Evolutionary conservation across 495 filamentous ascomycete genomes (phyloP), one percentile per base, ranked within the genome.

Genomic region (Lichina pygmaea): DNA sequence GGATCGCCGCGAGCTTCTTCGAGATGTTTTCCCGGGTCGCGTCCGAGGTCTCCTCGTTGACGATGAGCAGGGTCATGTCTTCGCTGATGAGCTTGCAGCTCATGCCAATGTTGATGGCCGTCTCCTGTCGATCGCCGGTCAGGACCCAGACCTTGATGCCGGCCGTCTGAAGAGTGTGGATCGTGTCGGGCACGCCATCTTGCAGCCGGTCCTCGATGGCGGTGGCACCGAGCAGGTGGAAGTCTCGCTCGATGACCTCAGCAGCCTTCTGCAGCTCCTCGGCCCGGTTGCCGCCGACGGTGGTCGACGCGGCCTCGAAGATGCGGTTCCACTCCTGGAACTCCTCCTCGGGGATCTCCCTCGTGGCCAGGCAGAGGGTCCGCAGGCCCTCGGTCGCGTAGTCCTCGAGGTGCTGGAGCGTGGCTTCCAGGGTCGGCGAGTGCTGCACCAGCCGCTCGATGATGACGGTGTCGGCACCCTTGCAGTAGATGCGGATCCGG

Each of bases 71-170:
- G 47, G 86, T 92, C 91, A 99, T 99, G 50, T 99, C 91, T 58
- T 99, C 91, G 42, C 84, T 93, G 41, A 99, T 84, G 24, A 99
- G 68, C 63, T 94, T 95, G 61, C 91, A 99, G 54, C 83, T 93
- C 91, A 99, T 99, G 47, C 91, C 91, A 53, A 99, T 99, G 55
- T 99, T 99, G 64, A 99, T 99, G 43, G 91, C 91, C 42, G 91
- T 99, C 57, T 99, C 91, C 57, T 99, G 91, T 54, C 91, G 70
- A 65, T 99, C 91, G 54, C 91, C 91, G 37, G 91, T 99, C 57
- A 99, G 61, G 16, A 99, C 91, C 89, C 91, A 99, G 41, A 99
- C 75, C 62, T 99, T 99, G 60, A 99, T 95, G 32, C 89, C 89
- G 16, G 91, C 91, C 47, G 82, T 80, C 56, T 99, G 91, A 8